Evolutionary conservation across 2,329 filamentous ascomycete species (phyloP), one percentile per base, ranked within the genome.

Genomic region (Aureobasidium sp.): DNA sequence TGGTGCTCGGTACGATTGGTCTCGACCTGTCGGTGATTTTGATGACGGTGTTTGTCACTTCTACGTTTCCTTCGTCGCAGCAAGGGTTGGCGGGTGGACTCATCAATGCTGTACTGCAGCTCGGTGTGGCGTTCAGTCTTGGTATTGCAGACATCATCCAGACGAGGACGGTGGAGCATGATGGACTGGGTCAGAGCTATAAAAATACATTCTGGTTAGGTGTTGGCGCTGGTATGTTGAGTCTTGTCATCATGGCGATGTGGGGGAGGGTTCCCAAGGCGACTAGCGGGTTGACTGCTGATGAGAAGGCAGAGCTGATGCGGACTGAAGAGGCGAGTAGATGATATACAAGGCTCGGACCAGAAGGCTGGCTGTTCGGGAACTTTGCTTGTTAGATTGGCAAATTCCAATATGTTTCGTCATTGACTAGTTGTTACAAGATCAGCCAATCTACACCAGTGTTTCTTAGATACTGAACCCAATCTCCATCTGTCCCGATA

Each of bases 11-110:
- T 16, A 95, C 92, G 0, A 82, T 94, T 40, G 91, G 90, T 23
- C 89, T 94, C 67, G 93, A 95, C 72, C 88, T 94, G 64, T 89
- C 88, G 9, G 94, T 91, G 79, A 93, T 91, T 73, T 86, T 94
- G 1, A 87, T 90, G 23, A 94, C 92, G 72, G 87, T 95, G 67
- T 95, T 93, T 77, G 91, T 78, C 56, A 94, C 91, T 0, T 94
- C 91, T 0, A 87, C 86, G 18, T 81, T 94, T 68, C 91, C 92
- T 0, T 82, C 83, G 6, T 84, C 86, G 16, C 84, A 89, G 58
- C 93, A 95, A 74, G 92, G 91, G 0, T 81, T 93, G 0, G 92
- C 91, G 0, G 91, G 92, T 1, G 91, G 89, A 0, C 76, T 94
- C 53, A 89, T 92, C 72, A 93, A 92, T 78, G 89, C 87, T 55